Conservation (phyloP, 352 stramenopile species). For the Pythium phragmiticola region DNA sequence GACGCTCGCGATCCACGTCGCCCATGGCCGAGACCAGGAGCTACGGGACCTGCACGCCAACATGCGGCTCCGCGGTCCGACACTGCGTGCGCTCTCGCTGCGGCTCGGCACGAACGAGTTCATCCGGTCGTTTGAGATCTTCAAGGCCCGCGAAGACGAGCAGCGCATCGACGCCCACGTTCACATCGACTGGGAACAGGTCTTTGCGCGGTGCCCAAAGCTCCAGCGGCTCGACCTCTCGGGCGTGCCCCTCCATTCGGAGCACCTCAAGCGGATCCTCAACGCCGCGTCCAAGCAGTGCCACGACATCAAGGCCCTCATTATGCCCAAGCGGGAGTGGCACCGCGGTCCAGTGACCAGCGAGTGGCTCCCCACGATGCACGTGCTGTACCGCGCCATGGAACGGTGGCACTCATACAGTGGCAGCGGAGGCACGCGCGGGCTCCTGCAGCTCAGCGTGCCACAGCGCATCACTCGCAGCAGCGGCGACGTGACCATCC, state of each 20-base stretch:
- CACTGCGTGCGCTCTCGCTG: constrained; percentile 16
- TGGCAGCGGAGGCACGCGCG: constrained; percentile 2
- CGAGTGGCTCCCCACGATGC: constrained; percentile 18
- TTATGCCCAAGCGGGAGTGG: constrained; percentile 23
- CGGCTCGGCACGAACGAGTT: constrained; percentile 22
- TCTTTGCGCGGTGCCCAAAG: constrained; percentile 18
- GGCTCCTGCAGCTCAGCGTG: constrained; percentile 30
- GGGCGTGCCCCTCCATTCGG: constrained; percentile 16
- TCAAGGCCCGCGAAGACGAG: constrained; percentile 20
- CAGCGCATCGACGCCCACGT: constrained; percentile 20
- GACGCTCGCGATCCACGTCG: constrained; percentile 11
- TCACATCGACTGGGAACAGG: constrained; percentile 21
- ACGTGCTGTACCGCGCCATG: constrained; percentile 17
- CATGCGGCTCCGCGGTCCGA: neutral
- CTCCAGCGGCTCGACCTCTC: constrained; percentile 25
- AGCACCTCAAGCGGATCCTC: constrained; percentile 16
- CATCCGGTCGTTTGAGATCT: constrained; percentile 27
- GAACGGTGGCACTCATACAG: constrained; percentile 20
- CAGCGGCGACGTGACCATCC: constrained; percentile 15
- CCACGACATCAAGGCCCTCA: constrained; percentile 10
- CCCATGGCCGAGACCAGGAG: constrained; percentile 4
- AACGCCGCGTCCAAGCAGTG: constrained; percentile 12
- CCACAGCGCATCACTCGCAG: constrained; percentile 23
- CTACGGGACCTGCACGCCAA: neutral
- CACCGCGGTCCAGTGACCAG: constrained; percentile 15